Conservation (phyloP, 768 basidiomycete species). For the Termitomyces sp. region DNA sequence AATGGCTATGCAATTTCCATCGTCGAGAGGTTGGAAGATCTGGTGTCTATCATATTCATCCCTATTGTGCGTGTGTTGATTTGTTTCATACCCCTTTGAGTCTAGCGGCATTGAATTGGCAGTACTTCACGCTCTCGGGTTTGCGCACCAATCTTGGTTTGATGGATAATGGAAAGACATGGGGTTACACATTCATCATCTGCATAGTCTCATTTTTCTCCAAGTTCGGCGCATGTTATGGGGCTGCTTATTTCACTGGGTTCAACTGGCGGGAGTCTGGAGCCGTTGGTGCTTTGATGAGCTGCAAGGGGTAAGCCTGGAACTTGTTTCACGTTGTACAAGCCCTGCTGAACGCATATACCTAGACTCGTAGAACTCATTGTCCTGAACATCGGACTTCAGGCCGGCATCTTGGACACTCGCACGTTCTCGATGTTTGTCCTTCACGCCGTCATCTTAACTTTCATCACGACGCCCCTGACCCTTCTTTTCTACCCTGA, state of each 20-base stretch:
- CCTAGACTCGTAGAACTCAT: constrained; percentile 81
- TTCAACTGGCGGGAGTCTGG: constrained; percentile 77
- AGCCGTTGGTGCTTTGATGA: constrained; percentile 87
- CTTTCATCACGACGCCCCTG: constrained; percentile 84
- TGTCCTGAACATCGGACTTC: constrained; percentile 84
- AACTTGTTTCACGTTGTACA: background rate
- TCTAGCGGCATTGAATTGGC: constrained; percentile 10
- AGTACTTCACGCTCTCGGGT: constrained; percentile 84
- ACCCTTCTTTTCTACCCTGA: constrained; percentile 76
- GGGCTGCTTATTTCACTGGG: constrained; percentile 55
- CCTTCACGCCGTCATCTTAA: constrained; percentile 71
- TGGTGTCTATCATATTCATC: constrained; percentile 73
- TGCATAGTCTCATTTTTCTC: constrained; percentile 73
- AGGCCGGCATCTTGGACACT: constrained; percentile 59
- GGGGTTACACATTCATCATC: constrained; percentile 80
- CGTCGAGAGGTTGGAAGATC: constrained; percentile 85
- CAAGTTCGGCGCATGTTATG: constrained; percentile 74
- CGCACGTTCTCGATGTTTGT: constrained; percentile 91
- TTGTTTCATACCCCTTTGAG: background rate
- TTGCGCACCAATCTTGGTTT: constrained; percentile 78
- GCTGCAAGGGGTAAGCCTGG: constrained; percentile 73
- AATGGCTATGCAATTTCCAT: constrained; percentile 79
- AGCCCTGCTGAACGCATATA: background rate
- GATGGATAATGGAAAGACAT: constrained; percentile 70
- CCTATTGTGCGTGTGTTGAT: constrained; percentile 57